Percentiles rank a stretch among this genome's conserved stretches.
Evolutionary conservation across 805 yeast species (phyloP).

Genomic region (Brettanomyces sp.): DNA sequence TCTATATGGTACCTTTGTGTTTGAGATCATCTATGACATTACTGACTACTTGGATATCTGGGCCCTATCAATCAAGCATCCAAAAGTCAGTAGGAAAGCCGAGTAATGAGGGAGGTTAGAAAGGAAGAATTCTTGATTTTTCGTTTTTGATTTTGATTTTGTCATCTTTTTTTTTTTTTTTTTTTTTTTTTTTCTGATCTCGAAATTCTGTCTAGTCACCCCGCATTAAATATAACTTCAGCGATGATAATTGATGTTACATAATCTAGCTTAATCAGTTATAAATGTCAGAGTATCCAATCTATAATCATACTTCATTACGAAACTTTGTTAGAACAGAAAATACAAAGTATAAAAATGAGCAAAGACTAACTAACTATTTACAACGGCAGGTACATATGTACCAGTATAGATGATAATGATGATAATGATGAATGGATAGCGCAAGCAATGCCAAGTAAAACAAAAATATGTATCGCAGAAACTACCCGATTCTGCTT

Average conservation of each 20-base stretch:
- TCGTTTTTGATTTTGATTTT: not conserved
- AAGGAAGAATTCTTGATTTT: not conserved
- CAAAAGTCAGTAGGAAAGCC: constrained; percentile 30
- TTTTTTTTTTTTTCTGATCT: not conserved
- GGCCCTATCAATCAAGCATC: constrained; percentile 77
- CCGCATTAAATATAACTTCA: no score
- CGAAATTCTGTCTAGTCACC: no score
- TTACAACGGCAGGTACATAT: not conserved
- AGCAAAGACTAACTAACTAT: not conserved
- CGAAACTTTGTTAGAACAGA: no score
- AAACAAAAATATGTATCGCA: no score
- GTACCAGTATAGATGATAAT: no score
- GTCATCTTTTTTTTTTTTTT: not conserved
- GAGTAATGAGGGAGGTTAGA: not conserved
- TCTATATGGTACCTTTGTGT: constrained; percentile 61
- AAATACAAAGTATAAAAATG: no score
- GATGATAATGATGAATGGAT: no score
- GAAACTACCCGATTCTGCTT: not conserved
- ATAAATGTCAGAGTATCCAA: no score
- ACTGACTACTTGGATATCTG: constrained; percentile 76
- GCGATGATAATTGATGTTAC: no score
- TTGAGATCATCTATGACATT: constrained; percentile 71
- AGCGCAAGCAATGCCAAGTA: no score
- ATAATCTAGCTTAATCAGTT: no score
- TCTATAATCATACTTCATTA: no score